Evolutionary conservation across 805 yeast species (phyloP).

Genomic region (Diddensiella caesifluorescens): DNA sequence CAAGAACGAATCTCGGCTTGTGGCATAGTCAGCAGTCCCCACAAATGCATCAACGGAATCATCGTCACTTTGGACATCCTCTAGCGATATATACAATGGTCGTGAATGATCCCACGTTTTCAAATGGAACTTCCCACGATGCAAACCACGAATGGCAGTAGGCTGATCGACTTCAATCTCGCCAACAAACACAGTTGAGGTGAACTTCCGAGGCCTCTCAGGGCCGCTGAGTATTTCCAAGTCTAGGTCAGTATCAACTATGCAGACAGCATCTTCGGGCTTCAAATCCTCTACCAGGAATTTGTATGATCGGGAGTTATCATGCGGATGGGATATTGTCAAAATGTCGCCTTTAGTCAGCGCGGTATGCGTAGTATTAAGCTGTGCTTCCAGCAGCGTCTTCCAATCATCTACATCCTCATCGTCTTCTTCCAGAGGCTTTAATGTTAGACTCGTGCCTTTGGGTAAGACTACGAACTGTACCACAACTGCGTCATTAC

Average conservation of each 20-base stretch:
- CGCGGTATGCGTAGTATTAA: constrained; percentile 47
- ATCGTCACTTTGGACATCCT: too few species aligned
- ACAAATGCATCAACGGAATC: constrained; percentile 18
- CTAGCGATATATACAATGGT: constrained; percentile 24
- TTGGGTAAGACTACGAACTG: constrained; percentile 38
- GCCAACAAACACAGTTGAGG: background rate
- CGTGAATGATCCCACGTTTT: constrained; percentile 24
- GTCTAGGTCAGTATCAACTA: constrained; percentile 52
- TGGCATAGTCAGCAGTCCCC: constrained; percentile 15
- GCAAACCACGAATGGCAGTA: constrained; percentile 30
- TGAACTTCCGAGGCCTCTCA: constrained; percentile 18
- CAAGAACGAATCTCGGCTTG: constrained; percentile 17
- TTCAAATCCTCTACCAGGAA: constrained; percentile 38
- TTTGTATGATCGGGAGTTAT: constrained; percentile 21
- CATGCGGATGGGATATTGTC: constrained; percentile 29
- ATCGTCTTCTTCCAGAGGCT: constrained; percentile 35
- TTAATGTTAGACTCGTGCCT: constrained; percentile 42
- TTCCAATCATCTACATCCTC: constrained; percentile 43
- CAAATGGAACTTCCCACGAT: constrained; percentile 31
- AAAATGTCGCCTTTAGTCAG: constrained; percentile 40
- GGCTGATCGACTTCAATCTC: constrained; percentile 5
- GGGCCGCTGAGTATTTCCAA: constrained; percentile 39
- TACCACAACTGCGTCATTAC: constrained; percentile 21
- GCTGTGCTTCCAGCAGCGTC: constrained; percentile 45
- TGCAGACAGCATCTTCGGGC: constrained; percentile 41